Base-by-base conservation (phyloP, 2,329 filamentous ascomycete species). In the Teratosphaeriaceae sp. region DNA sequence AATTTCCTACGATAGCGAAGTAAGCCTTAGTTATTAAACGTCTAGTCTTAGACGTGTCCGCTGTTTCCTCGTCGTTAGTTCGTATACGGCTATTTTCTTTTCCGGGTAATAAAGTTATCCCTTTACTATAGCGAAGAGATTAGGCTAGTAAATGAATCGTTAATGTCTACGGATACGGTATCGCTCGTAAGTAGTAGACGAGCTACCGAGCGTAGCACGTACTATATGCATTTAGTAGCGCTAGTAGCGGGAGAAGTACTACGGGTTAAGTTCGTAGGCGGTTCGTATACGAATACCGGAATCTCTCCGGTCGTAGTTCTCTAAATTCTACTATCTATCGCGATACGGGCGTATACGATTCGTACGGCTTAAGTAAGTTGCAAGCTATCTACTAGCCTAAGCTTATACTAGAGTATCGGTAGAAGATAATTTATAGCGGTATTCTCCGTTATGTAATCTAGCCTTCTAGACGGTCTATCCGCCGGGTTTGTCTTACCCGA, bases 281-380 rank as follows among this genome's bases (percentile, higher is more conserved):
- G 8, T n/a, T 27, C 24, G 24, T 8, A 27, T 27, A 8, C 24
- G 24, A 8, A 27, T 58, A 34, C 58, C 45, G 3, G 42, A 11
- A 16, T 55, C 49, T 30, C 46, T 47, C 16, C 40, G 5, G 34
- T 53, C 59, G n/a, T n/a, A n/a, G n/a, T n/a, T n/a, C n/a, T 40
- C 37, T 26, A 37, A 30, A 7, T 16, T 34, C 18, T 34, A 7
- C 30, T 16, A 34, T 18, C 16, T n/a, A n/a, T n/a, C n/a, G n/a
- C n/a, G n/a, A n/a, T n/a, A n/a, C 9, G 16, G 16, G 30, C 30
- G 24, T 8, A 16, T 34, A 16, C 30, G 16, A 9, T 18, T 16
- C 30, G 9, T 16, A 16, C 18, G 16, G 8, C 9, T 16, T 34
- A 11, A 9, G 9, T 9, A 18, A 18, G 9, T 16, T 9, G 9